Evolutionary conservation across 164 flowering plant species (phyloP).

Genomic region (Vitis cinerea): DNA sequence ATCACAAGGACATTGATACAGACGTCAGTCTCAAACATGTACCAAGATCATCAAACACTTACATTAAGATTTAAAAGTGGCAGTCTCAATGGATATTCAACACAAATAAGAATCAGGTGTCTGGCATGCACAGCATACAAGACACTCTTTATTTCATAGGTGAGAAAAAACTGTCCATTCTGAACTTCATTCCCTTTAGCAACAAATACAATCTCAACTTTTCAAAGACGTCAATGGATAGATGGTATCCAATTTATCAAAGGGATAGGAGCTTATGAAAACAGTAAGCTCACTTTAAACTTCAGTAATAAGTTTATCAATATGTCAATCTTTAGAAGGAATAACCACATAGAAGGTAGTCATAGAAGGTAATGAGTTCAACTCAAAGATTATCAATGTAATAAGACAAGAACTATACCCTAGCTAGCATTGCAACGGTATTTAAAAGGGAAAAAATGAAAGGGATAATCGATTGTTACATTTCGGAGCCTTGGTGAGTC

Average conservation of each 20-base stretch:
- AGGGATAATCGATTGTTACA: conserved; percentile 19
- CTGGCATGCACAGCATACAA: too few species aligned
- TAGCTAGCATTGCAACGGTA: not conserved
- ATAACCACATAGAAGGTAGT: not conserved
- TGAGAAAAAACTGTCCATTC: too few species aligned
- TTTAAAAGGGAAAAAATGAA: not conserved
- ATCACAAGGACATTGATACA: too few species aligned
- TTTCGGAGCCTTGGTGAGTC: conserved; percentile 44
- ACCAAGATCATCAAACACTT: too few species aligned
- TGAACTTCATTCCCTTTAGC: too few species aligned
- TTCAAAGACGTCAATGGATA: not conserved
- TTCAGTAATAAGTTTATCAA: not conserved
- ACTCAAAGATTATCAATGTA: not conserved
- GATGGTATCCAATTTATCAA: not conserved
- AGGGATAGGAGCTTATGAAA: not conserved
- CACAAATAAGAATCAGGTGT: too few species aligned
- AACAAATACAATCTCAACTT: not conserved
- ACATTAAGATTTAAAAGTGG: too few species aligned
- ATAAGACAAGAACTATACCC: not conserved
- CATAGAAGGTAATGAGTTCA: not conserved
- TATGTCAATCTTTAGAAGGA: not conserved
- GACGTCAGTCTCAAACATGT: too few species aligned
- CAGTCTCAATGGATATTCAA: too few species aligned
- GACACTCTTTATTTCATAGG: too few species aligned
- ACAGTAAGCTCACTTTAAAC: not conserved